A percentile compares a stretch with the other conserved stretches of the same genome.
These are phyloP conservation scores for Trichoderma atrobrunneum DNA, from an alignment of 2,329 filamentous ascomycete species.

Conservation along the genomic window DNA sequence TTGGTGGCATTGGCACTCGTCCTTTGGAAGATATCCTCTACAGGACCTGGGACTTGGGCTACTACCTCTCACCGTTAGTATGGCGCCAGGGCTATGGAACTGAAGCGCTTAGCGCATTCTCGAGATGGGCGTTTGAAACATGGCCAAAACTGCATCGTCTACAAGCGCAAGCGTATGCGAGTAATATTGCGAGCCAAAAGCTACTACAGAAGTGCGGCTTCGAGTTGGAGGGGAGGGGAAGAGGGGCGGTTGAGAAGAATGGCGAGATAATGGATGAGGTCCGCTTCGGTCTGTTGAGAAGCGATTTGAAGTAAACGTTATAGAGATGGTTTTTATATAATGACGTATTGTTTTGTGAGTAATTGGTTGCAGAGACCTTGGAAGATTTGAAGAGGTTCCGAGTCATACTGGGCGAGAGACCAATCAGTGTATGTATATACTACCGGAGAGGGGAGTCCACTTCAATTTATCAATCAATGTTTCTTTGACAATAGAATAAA, in stretches of 20 bases:
- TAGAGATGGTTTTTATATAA: background rate
- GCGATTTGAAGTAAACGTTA: constrained; percentile 27
- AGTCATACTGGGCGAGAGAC: background rate
- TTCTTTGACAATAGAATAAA: background rate
- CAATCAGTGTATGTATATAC: background rate
- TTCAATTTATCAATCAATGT: background rate
- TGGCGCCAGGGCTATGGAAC: constrained; percentile 48
- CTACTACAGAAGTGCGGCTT: constrained; percentile 39
- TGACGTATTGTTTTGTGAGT: background rate
- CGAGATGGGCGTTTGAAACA: constrained; percentile 44
- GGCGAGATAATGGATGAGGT: constrained; percentile 39
- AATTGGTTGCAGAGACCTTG: background rate
- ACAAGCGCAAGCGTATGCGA: constrained; percentile 30
- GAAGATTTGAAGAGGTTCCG: background rate
- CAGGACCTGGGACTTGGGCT: constrained; percentile 48
- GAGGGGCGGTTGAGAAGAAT: constrained; percentile 42
- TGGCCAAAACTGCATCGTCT: constrained; percentile 36
- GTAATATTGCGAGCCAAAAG: constrained; percentile 41
- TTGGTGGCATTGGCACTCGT: constrained; percentile 43
- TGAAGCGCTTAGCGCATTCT: constrained; percentile 39
- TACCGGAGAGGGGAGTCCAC: background rate
- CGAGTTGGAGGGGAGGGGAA: constrained; percentile 41
- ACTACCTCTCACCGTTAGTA: constrained; percentile 42
- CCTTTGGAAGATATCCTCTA: constrained; percentile 38
- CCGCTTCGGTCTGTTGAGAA: constrained; percentile 39